Conservation (phyloP, 805 yeast species). For the Hanseniaspora occidentalis region DNA sequence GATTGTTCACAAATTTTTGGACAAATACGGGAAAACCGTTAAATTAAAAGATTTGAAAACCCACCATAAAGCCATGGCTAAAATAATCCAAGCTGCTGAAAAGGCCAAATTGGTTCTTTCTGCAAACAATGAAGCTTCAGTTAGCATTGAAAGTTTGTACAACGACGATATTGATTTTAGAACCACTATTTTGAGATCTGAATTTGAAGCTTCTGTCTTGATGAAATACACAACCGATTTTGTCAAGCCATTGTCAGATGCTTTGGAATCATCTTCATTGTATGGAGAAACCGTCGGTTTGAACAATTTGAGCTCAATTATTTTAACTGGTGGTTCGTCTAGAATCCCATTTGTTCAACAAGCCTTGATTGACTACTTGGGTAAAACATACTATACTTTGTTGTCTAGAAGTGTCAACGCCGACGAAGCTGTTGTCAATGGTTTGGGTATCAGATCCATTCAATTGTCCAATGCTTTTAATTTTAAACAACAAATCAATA, state of each 20-base stretch:
- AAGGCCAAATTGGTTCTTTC: constrained; percentile 78
- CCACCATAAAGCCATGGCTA: constrained; percentile 48
- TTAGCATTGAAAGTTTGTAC: constrained; percentile 62
- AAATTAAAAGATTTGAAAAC: constrained; percentile 25
- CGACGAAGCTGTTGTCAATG: constrained; percentile 88
- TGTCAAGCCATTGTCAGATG: constrained; percentile 31
- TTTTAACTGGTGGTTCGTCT: constrained; percentile 82
- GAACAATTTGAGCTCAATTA: constrained; percentile 45
- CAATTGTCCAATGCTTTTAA: constrained; percentile 56
- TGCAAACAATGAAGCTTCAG: constrained; percentile 72
- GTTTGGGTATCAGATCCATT: constrained; percentile 78
- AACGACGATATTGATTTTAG: constrained; percentile 60
- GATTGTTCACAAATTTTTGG: constrained; percentile 45
- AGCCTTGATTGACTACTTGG: constrained; percentile 39
- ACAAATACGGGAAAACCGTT: constrained; percentile 2
- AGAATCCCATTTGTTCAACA: constrained; percentile 82
- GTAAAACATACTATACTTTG: constrained; percentile 30
- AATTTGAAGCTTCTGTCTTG: constrained; percentile 40
- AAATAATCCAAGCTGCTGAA: constrained; percentile 74
- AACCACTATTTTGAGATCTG: constrained; percentile 56
- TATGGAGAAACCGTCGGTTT: constrained; percentile 9
- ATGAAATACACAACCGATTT: constrained; percentile 21
- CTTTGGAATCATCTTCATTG: constrained; percentile 45
- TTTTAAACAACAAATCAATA: constrained; percentile 41
- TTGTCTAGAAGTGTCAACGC: constrained; percentile 83